Evolutionary conservation across 345 rosid genomes (phyloP).

Genomic region (Ricinus communis): DNA sequence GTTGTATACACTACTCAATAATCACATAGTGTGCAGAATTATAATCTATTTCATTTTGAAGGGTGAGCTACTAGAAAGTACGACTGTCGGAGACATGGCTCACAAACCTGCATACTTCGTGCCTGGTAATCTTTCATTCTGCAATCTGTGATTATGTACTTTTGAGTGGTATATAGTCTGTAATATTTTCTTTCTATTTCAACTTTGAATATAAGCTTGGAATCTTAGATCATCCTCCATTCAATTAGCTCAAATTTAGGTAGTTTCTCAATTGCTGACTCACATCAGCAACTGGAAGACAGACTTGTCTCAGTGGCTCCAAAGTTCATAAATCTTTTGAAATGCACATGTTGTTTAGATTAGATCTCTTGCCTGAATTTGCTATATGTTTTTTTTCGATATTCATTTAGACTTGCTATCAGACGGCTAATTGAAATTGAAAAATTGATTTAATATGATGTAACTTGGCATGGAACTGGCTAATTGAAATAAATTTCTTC

Average conservation of each 20-base stretch:
- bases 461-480: background rate
- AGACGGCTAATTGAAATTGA: background rate
- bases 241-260: background rate
- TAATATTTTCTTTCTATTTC: background rate
- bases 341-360: background rate
- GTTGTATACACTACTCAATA: slow-evolving; percentile 28
- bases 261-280: background rate
- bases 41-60: slow-evolving; percentile 67
- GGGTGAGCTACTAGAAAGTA: slow-evolving; percentile 88
- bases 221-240: background rate
- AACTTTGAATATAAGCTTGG: background rate
- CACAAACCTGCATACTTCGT: slow-evolving; percentile 97
- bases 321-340: background rate
- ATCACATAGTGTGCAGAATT: slow-evolving; percentile 48
- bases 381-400: background rate
- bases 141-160: background rate
- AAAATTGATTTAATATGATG: background rate
- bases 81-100: slow-evolving; percentile 87
- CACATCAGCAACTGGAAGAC: background rate
- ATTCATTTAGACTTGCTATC: background rate
- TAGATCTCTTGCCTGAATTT: background rate
- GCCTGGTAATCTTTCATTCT: slow-evolving; percentile 61
- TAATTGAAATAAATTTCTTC: background rate
- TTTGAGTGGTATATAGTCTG: background rate
- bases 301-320: background rate